Conservation (phyloP, 2,329 filamentous ascomycete genomes). For the Didymella pomorum region DNA sequence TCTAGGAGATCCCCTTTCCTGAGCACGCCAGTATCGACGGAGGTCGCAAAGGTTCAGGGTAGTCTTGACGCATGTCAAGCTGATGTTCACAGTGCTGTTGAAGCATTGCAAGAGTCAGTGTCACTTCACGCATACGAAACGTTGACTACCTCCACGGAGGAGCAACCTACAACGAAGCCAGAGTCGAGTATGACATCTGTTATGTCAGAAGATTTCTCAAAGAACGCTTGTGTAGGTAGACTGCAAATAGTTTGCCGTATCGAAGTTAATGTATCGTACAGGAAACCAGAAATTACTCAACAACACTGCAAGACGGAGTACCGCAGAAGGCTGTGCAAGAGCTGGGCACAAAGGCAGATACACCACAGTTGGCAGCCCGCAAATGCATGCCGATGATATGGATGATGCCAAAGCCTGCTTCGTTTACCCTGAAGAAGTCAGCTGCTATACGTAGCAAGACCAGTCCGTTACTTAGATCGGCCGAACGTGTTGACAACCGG, state of each 20-base stretch:
- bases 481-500: background rate
- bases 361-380: background rate
- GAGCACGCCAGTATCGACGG: background rate
- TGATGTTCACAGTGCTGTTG: background rate
- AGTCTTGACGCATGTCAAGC: too few relatives aligned
- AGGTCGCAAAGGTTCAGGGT: too few relatives aligned
- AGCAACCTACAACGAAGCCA: too few relatives aligned
- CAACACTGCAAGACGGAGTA: background rate
- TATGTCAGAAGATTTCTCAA: background rate
- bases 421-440: background rate
- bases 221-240: constrained; percentile 2
- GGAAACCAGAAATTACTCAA: background rate
- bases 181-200: background rate
- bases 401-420: background rate
- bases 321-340: background rate
- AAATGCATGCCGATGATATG: background rate
- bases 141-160: background rate
- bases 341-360: background rate
- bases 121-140: background rate
- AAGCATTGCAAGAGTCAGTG: background rate
- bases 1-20: constrained; percentile 2
- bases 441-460: constrained; percentile 4
- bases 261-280: background rate
- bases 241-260: too few relatives aligned
- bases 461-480: background rate